Percentiles rank a stretch among this genome's conserved stretches.
These are phyloP conservation scores for Colletotrichum nymphaeae DNA, from an alignment of 2,329 filamentous ascomycete species.

Conservation along the genomic window DNA sequence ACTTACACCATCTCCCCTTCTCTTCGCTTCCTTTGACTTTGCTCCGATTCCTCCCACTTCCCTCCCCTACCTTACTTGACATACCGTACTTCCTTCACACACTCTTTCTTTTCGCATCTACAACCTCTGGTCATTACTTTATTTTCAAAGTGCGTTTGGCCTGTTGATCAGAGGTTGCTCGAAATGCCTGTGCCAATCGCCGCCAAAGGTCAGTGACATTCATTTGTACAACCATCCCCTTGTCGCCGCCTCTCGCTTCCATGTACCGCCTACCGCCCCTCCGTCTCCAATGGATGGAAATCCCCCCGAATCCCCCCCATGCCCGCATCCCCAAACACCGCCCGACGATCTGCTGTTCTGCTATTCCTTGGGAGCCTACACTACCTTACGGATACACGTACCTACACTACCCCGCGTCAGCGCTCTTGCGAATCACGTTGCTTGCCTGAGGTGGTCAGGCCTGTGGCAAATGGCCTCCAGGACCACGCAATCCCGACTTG, in stretches of 20 bases:
- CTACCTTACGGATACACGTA: not conserved
- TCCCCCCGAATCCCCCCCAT: not conserved
- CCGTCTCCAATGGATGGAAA: no score
- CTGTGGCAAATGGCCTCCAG: conserved; percentile 29
- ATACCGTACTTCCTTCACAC: not conserved
- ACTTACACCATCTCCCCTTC: not conserved
- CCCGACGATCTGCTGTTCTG: conserved; percentile 30
- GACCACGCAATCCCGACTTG: conserved; percentile 30
- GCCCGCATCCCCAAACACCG: conserved; percentile 21
- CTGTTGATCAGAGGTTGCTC: conserved; percentile 17
- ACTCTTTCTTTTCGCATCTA: not conserved
- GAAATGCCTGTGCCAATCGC: conserved; percentile 36
- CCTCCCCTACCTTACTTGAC: not conserved
- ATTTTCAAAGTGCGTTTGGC: not conserved
- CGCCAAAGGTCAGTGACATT: conserved; percentile 34
- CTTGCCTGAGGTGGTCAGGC: conserved; percentile 35
- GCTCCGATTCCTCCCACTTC: not conserved
- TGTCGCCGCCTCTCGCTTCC: conserved; percentile 22
- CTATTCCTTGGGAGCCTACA: not conserved
- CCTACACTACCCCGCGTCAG: conserved; percentile 30
- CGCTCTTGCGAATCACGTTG: conserved; percentile 32
- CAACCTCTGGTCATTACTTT: conserved; percentile 8
- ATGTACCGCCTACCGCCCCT: conserved; percentile 12
- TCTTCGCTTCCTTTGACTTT: not conserved
- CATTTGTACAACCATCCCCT: conserved; percentile 8